These are phyloP conservation scores for Sugiyamaella neomexicana DNA, from an alignment of 1,139 yeast genomes.

Conservation along the genomic window DNA sequence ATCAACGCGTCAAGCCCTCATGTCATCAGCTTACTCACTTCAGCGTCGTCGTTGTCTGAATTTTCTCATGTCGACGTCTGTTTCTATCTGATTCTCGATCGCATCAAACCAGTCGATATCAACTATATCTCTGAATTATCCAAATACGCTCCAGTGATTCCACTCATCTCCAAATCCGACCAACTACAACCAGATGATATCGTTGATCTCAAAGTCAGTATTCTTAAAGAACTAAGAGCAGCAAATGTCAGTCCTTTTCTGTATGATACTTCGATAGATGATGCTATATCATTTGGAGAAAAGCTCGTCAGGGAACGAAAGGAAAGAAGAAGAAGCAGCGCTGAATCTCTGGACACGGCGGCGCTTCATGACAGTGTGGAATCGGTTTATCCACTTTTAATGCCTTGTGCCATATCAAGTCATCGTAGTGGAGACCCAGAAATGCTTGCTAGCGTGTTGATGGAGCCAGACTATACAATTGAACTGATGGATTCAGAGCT, in stretches of 20 bases:
- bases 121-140: conserved; percentile 32
- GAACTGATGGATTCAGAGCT: conserved; percentile 30
- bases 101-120: conserved; percentile 30
- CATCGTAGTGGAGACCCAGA: conserved; percentile 29
- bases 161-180: conserved; percentile 35
- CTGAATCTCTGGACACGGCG: conserved; percentile 14
- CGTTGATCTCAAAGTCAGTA: conserved; percentile 27
- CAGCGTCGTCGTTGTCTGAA: conserved; percentile 33
- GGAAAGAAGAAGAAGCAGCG: conserved; percentile 1
- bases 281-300: conserved; percentile 30
- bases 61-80: conserved; percentile 39
- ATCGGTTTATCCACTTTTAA: conserved; percentile 20
- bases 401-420: conserved; percentile 32
- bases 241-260: conserved; percentile 32
- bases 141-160: conserved; percentile 35
- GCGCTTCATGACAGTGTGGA: conserved; percentile 15
- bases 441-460: conserved; percentile 34
- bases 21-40: conserved; percentile 31
- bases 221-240: conserved; percentile 27
- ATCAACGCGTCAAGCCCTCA: conserved; percentile 35
- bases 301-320: conserved; percentile 9
- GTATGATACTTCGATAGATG: conserved; percentile 31
- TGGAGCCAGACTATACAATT: conserved; percentile 33
- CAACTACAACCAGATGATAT: conserved; percentile 25
- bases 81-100: conserved; percentile 32